Evolutionary conservation across 2,329 filamentous ascomycete genomes (phyloP).

Genomic region (Nemania sp.): DNA sequence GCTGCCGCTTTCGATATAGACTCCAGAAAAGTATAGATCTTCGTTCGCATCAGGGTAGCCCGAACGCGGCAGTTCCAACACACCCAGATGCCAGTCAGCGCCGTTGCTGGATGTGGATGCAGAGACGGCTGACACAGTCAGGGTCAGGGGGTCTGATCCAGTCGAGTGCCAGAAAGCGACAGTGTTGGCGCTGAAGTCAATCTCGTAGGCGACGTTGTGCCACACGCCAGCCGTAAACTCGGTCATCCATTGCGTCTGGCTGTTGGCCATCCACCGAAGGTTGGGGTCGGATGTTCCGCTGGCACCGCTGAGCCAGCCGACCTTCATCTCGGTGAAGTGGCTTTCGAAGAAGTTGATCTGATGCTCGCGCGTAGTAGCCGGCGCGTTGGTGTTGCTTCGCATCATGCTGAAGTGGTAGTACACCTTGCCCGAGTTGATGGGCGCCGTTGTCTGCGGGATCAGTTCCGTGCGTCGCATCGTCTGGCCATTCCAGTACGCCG

Average conservation of each 20-base stretch:
- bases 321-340: slow-evolving; percentile 77
- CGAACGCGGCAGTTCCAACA: slow-evolving; percentile 64
- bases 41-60: slow-evolving; percentile 59
- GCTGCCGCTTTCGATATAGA: slow-evolving; percentile 67
- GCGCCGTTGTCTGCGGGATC: slow-evolving; percentile 69
- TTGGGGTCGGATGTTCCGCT: slow-evolving; percentile 51
- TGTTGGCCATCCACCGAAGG: slow-evolving; percentile 67
- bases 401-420: slow-evolving; percentile 75
- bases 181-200: slow-evolving; percentile 64
- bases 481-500: slow-evolving; percentile 72
- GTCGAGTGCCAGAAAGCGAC: slow-evolving; percentile 74
- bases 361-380: slow-evolving; percentile 66
- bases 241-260: slow-evolving; percentile 64
- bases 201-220: slow-evolving; percentile 77
- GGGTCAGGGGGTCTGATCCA: slow-evolving; percentile 58
- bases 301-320: slow-evolving; percentile 60
- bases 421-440: slow-evolving; percentile 67
- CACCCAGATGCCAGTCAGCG: slow-evolving; percentile 72
- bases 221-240: slow-evolving; percentile 65
- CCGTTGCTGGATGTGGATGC: slow-evolving; percentile 67
- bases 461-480: slow-evolving; percentile 74
- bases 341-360: slow-evolving; percentile 66
- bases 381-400: slow-evolving; percentile 61
- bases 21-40: slow-evolving; percentile 73
- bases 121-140: slow-evolving; percentile 62